These are phyloP conservation scores for Endotrypanum monterogeii DNA, from an alignment of 208 protist species.

Conservation along the genomic window DNA sequence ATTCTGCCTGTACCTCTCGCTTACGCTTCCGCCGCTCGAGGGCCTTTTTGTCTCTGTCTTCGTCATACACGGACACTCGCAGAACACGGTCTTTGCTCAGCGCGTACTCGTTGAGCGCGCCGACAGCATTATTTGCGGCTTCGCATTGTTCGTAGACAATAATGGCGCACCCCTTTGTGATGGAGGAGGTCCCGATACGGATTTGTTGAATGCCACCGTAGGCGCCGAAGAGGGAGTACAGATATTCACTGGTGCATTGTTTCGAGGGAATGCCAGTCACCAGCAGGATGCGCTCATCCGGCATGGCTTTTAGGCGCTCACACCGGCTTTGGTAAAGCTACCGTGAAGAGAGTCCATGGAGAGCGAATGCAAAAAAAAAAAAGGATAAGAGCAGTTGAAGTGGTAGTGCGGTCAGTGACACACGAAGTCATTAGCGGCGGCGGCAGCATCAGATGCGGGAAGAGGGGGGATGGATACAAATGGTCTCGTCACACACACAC, in stretches of 20 bases:
- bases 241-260: constrained; percentile 64
- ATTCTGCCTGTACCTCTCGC: constrained; percentile 76
- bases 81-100: constrained; percentile 68
- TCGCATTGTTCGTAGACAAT: constrained; percentile 90
- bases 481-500: background rate
- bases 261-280: constrained; percentile 83
- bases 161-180: constrained; percentile 83
- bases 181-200: constrained; percentile 56
- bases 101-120: constrained; percentile 70
- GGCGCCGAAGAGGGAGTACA: constrained; percentile 85
- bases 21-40: constrained; percentile 79
- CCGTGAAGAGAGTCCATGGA: background rate
- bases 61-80: constrained; percentile 84
- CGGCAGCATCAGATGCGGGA: background rate
- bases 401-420: constrained; percentile 8
- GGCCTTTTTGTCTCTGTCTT: constrained; percentile 71
- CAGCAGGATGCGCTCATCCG: constrained; percentile 84
- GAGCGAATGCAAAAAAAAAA: background rate
- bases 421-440: background rate
- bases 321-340: background rate
- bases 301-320: constrained; percentile 37
- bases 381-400: background rate
- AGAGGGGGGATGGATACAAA: background rate
- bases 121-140: constrained; percentile 59
- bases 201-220: constrained; percentile 87